Evolutionary conservation across 2,329 filamentous ascomycete species (phyloP), one percentile per base, ranked within the genome.

Genomic region (Seiridium cupressi): DNA sequence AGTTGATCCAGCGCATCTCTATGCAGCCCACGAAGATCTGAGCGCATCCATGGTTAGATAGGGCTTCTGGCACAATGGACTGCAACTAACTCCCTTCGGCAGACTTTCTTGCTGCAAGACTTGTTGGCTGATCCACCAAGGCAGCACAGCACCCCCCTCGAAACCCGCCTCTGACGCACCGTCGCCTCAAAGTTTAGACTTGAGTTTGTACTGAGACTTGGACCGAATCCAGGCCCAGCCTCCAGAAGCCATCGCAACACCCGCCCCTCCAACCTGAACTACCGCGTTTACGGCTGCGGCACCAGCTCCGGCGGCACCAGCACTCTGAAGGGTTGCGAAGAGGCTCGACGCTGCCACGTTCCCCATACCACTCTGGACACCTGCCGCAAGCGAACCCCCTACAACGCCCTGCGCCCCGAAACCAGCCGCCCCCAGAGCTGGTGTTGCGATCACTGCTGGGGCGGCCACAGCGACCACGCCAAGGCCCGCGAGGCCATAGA

Each of bases 301-400:
- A 2, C 53, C 53, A 2, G 11, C 11, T 1, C 74, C 74, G 0
- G 68, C 72, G 3, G 63, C 64, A 0, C 59, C 74, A 0, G 72
- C 74, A 47, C 72, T 75, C 63, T 74, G 69, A 0, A 75, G 63
- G 2, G 57, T 67, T 1, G 74, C 69, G 31, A 76, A 75, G 1
- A 64, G 0, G 5, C 68, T 63, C 0, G 60, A 56, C 0, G 65
- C 66, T 0, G 18, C 63, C 3, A 74, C 69, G 31, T 64, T 73
- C 1, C 73, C 73, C 0, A 73, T 68, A 1, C 44, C 38, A 8
- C 64, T 64, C n/a, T 76, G 73, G 0, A 65, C 46, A 0, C 48
- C 60, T 1, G 71, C 64, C 1, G 72, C 72, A 9, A 61, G 1
- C 3, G 70, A 68, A 1, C 65, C 71, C 6, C 9, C 46, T 3